Evolutionary conservation across 805 yeast genomes (phyloP).

Genomic region (Metschnikowia similis): DNA sequence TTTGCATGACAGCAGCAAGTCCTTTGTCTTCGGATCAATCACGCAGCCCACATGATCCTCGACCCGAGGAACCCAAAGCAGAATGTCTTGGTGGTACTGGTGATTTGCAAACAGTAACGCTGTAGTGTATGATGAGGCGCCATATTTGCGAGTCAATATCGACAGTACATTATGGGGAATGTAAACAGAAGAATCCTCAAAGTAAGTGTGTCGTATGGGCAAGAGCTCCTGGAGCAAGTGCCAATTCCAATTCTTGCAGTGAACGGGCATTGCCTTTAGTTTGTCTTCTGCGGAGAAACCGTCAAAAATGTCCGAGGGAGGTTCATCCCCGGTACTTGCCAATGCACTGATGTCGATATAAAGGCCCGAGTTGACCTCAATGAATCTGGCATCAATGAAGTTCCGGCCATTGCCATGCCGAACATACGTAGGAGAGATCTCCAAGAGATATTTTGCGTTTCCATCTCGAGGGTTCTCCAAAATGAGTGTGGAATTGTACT

Average conservation of each 20-base stretch:
- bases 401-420: conserved; percentile 19
- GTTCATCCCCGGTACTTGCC: conserved; percentile 10
- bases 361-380: conserved; percentile 36
- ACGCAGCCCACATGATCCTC: conserved; percentile 27
- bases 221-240: conserved; percentile 32
- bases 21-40: conserved; percentile 30
- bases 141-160: conserved; percentile 31
- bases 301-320: conserved; percentile 6
- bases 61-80: conserved; percentile 45
- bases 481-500: conserved; percentile 13
- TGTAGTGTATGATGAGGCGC: conserved; percentile 26
- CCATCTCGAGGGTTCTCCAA: conserved; percentile 17
- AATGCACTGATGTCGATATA: conserved; percentile 21
- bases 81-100: conserved; percentile 40
- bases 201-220: conserved; percentile 33
- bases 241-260: conserved; percentile 40
- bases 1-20: conserved; percentile 18
- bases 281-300: conserved; percentile 3
- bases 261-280: conserved; percentile 21
- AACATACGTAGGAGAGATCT: conserved; percentile 19
- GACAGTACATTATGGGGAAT: conserved; percentile 32
- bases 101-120: conserved; percentile 25
- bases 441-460: conserved; percentile 18
- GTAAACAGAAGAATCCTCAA: conserved; percentile 34
- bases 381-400: conserved; percentile 19